Evolutionary conservation across 2,329 filamentous ascomycete genomes (phyloP).

Genomic region (Aphanocladium album): DNA sequence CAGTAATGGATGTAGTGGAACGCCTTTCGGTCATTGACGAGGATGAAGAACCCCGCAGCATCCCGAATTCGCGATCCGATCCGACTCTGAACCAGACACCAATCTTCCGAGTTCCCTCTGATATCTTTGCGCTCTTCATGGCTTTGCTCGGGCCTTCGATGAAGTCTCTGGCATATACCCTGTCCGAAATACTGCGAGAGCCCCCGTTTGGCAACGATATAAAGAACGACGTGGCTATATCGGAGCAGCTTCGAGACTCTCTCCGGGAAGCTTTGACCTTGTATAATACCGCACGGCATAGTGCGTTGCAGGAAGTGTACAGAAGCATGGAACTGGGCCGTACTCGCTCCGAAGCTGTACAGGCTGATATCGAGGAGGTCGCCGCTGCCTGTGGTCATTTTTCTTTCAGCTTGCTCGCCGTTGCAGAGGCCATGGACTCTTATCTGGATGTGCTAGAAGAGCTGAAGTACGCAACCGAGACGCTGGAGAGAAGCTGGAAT

Average conservation of each 20-base stretch:
- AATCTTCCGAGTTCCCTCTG: conserved; percentile 58
- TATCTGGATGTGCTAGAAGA: conserved; percentile 84
- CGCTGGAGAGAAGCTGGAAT: conserved; percentile 64
- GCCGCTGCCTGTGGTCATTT: conserved; percentile 98
- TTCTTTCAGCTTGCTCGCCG: conserved; percentile 83
- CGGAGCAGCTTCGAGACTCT: conserved; percentile 75
- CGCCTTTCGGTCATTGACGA: conserved; percentile 60
- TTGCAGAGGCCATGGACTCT: conserved; percentile 81
- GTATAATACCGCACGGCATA: conserved; percentile 69
- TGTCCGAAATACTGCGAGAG: conserved; percentile 83
- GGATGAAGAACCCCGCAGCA: conserved; percentile 41
- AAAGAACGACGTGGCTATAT: conserved; percentile 64
- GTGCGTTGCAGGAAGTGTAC: conserved; percentile 76
- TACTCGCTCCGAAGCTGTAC: conserved; percentile 64
- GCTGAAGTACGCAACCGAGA: conserved; percentile 65
- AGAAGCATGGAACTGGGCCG: conserved; percentile 68
- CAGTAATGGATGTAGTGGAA: conserved; percentile 38
- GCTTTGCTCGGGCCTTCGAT: conserved; percentile 84
- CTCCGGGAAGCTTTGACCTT: conserved; percentile 74
- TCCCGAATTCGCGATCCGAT: conserved; percentile 22
- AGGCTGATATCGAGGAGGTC: conserved; percentile 94
- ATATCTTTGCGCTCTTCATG: conserved; percentile 92
- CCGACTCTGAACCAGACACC: conserved; percentile 25
- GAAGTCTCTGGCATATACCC: conserved; percentile 88
- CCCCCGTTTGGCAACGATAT: conserved; percentile 71